These are phyloP conservation scores for Scedosporium apiospermum DNA, from an alignment of 2,329 filamentous ascomycete genomes.

Conservation along the genomic window DNA sequence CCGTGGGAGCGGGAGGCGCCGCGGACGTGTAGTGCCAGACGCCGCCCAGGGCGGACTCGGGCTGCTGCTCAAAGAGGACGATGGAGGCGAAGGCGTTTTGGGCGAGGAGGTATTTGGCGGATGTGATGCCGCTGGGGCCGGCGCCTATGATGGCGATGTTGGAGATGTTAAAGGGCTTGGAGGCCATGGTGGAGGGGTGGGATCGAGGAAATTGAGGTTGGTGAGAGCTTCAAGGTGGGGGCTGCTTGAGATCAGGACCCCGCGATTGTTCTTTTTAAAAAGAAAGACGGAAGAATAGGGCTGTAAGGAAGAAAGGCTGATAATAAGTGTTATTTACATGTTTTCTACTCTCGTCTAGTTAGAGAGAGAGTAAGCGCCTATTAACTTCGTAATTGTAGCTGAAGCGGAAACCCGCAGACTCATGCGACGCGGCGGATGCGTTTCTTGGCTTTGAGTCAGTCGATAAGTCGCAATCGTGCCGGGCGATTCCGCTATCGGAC, in stretches of 20 bases:
- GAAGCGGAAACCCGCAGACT: neutral
- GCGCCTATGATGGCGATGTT: slow-evolving; percentile 73
- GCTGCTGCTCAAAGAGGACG: slow-evolving; percentile 73
- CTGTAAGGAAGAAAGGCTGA: no score
- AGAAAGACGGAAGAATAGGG: no score
- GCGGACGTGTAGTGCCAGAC: slow-evolving; percentile 71
- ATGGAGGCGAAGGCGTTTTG: slow-evolving; percentile 60
- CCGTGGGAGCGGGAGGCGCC: slow-evolving; percentile 33
- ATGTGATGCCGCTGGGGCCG: slow-evolving; percentile 68
- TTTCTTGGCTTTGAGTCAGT: neutral
- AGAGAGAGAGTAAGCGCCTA: no score
- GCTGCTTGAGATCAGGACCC: neutral
- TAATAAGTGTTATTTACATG: no score
- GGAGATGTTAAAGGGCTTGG: slow-evolving; percentile 36
- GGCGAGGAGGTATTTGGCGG: slow-evolving; percentile 70
- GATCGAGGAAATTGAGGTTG: neutral
- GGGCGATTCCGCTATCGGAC: neutral
- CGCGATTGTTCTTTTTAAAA: no score
- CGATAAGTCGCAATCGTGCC: neutral
- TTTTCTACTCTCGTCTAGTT: no score
- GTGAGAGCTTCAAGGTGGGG: neutral
- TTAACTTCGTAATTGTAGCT: neutral
- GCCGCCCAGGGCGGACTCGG: slow-evolving; percentile 54
- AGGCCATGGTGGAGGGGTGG: neutral
- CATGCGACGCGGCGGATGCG: neutral